Conservation (phyloP, 139 green algal genomes). For the Limnomonas spitsbergensis region DNA sequence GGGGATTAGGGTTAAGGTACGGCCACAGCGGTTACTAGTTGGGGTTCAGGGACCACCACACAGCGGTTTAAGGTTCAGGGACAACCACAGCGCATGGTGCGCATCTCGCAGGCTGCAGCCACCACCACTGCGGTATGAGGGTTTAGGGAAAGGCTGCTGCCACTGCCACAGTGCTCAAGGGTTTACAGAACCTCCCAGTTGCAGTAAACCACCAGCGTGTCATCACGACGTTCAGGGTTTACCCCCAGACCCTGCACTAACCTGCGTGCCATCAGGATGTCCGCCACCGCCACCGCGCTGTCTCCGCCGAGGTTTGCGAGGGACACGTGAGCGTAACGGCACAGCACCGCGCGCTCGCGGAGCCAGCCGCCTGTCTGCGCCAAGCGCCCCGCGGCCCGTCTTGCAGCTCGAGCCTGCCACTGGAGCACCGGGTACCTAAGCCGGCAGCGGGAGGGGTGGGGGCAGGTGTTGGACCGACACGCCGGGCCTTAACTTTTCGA, state of each 20-base stretch:
- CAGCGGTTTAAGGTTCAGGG: too few species aligned
- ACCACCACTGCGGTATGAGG: too few species aligned
- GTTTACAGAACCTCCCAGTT: too few species aligned
- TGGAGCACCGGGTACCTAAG: constrained; percentile 65
- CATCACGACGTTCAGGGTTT: background rate
- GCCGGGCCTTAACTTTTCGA: too few species aligned
- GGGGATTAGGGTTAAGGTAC: too few species aligned
- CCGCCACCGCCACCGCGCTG: constrained; percentile 42
- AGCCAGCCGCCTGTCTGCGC: constrained; percentile 61
- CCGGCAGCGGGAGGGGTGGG: background rate
- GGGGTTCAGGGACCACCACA: too few species aligned
- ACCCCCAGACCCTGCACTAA: background rate
- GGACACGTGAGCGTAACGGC: constrained; percentile 83
- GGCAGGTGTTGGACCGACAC: too few species aligned
- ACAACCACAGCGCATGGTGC: too few species aligned
- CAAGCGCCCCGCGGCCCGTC: constrained; percentile 50
- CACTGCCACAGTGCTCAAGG: too few species aligned
- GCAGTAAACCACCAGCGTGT: background rate
- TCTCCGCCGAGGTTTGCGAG: constrained; percentile 64
- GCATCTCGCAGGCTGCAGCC: too few species aligned
- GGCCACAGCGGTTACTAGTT: too few species aligned
- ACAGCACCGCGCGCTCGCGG: constrained; percentile 55
- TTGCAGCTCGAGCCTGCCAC: constrained; percentile 77
- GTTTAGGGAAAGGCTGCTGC: too few species aligned
- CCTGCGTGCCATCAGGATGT: constrained; percentile 73